These are phyloP conservation scores for Mrakia frigida DNA, from an alignment of 768 basidiomycete genomes.

Conservation along the genomic window DNA sequence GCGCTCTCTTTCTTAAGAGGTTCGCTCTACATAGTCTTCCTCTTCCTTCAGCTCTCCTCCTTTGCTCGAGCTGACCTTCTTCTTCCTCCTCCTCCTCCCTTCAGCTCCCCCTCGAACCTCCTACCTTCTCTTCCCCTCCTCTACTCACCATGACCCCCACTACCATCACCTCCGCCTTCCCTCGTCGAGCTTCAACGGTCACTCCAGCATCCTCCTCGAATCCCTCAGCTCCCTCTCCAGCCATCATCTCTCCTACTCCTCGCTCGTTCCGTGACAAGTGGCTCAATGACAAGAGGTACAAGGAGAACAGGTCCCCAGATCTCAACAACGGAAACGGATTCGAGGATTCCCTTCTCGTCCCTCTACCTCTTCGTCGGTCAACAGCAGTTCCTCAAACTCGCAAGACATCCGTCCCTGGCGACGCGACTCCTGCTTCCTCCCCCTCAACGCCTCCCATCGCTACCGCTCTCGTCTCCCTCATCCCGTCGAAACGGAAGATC, in stretches of 20 bases:
- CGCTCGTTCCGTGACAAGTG: background rate
- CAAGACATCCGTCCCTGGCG: background rate
- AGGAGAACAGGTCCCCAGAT: conserved; percentile 15
- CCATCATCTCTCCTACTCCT: background rate
- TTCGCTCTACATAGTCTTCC: too few relatives aligned
- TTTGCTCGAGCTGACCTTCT: too few relatives aligned
- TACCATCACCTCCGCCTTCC: background rate
- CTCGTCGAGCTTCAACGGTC: background rate
- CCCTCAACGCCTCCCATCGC: background rate
- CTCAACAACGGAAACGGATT: conserved; percentile 21
- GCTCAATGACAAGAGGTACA: conserved; percentile 7
- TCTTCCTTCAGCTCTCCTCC: too few relatives aligned
- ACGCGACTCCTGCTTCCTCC: background rate
- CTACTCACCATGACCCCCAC: background rate
- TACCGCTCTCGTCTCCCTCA: background rate
- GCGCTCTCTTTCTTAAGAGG: too few relatives aligned
- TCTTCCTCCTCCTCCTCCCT: background rate
- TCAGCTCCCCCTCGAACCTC: background rate
- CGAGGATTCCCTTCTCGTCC: background rate
- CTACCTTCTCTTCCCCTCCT: background rate
- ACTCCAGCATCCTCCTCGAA: background rate
- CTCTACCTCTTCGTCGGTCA: background rate
- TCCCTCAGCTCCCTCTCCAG: background rate
- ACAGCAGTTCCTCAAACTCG: background rate
- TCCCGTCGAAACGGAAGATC: background rate